phyloP scores from a whole-genome alignment of 768 basidiomycete species.

The Leccinum pellstonianum region DNA sequence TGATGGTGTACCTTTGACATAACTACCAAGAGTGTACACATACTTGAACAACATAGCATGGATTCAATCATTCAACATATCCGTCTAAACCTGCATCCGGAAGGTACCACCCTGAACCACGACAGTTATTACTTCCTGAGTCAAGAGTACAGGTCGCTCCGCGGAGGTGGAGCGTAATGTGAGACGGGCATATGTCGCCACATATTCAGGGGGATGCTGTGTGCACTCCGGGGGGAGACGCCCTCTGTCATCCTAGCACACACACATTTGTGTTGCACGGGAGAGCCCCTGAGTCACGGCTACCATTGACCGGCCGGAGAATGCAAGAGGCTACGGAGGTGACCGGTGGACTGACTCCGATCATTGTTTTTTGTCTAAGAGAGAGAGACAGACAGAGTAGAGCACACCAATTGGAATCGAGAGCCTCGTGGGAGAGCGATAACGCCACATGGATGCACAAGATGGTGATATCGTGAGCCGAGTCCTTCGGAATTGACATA shows the following conservation, averaged over 20 bases:
- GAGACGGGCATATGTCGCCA: background rate
- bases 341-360: background rate
- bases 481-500: background rate
- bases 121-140: background rate
- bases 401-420: background rate
- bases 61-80: background rate
- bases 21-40: background rate
- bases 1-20: background rate
- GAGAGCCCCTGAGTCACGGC: background rate
- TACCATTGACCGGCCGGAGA: background rate
- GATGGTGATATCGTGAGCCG: background rate
- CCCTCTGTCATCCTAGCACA: background rate
- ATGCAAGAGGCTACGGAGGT: background rate
- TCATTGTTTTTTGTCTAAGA: background rate
- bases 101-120: background rate
- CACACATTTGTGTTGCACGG: background rate
- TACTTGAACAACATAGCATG: background rate
- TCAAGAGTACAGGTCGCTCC: background rate
- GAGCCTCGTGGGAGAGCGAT: slow-evolving; percentile 4
- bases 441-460: background rate
- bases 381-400: background rate
- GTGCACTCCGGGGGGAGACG: background rate
- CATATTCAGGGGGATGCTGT: background rate
- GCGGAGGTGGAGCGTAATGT: background rate
- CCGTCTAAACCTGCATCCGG: background rate